phyloP scores from a whole-genome alignment of 441 rosid species.

The Omphalea diandra region DNA sequence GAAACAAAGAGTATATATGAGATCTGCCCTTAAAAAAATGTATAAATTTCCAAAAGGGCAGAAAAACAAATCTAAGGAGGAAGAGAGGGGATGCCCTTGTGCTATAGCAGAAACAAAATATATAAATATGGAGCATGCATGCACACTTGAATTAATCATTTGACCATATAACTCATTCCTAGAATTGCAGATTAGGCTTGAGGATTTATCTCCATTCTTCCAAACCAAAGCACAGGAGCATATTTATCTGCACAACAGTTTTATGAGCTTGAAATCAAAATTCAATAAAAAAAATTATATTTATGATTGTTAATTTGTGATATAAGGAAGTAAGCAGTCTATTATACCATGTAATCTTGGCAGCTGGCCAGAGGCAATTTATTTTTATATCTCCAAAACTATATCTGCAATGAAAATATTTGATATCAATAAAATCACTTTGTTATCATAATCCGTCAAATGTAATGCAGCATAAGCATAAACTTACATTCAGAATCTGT shows the following conservation, averaged over 20 bases:
- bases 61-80: not conserved
- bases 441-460: not conserved
- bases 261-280: not conserved
- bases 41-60: not conserved
- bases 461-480: not conserved
- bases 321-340: not conserved
- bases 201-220: not conserved
- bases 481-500: slow-evolving; percentile 66
- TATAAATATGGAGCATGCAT: too few relatives aligned
- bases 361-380: slow-evolving; percentile 19
- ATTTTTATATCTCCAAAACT: slow-evolving; percentile 57
- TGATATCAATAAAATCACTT: not conserved
- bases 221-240: not conserved
- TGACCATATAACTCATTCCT: too few relatives aligned
- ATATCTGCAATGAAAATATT: slow-evolving; percentile 47
- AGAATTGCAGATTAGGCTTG: not conserved
- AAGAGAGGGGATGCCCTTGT: not conserved
- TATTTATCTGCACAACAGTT: not conserved
- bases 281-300: not conserved
- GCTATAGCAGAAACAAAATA: not conserved
- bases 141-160: too few relatives aligned
- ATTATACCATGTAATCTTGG: slow-evolving; percentile 13
- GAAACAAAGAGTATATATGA: not conserved
- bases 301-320: not conserved
- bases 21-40: not conserved